Conservation (phyloP, 352 stramenopile species). For the Phytophthora foliorum region DNA sequence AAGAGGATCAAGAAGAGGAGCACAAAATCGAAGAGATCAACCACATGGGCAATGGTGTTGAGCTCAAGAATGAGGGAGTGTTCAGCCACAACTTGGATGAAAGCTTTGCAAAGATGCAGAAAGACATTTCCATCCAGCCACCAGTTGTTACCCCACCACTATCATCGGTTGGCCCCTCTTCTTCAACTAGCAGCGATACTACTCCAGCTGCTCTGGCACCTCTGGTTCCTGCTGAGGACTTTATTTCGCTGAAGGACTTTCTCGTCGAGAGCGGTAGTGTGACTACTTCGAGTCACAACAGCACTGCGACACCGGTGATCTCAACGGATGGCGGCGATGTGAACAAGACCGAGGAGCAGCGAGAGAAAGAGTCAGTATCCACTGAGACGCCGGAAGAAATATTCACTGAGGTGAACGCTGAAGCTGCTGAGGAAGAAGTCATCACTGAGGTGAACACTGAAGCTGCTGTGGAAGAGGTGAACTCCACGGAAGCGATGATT, state of each 20-base stretch:
- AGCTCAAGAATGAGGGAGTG: slow-evolving; percentile 14
- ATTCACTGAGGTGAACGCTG: background rate
- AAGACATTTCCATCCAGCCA: slow-evolving; percentile 38
- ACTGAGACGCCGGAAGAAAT: slow-evolving; percentile 15
- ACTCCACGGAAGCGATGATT: slow-evolving; percentile 4
- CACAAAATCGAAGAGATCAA: slow-evolving; percentile 10
- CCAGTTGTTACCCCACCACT: slow-evolving; percentile 20
- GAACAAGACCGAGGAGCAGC: slow-evolving; percentile 25
- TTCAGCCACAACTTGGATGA: slow-evolving; percentile 29
- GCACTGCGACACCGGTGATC: slow-evolving; percentile 30
- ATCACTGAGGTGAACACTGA: slow-evolving; percentile 1
- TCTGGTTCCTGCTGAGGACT: slow-evolving; percentile 33
- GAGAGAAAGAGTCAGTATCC: slow-evolving; percentile 11
- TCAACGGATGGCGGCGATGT: slow-evolving; percentile 29
- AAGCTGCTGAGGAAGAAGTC: slow-evolving; percentile 18
- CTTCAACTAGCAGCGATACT: slow-evolving; percentile 24
- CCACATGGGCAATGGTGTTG: background rate
- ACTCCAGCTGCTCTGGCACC: background rate
- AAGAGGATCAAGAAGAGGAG: slow-evolving; percentile 14
- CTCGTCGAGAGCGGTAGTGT: slow-evolving; percentile 46
- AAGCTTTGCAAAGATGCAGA: slow-evolving; percentile 41
- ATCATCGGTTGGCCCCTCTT: slow-evolving; percentile 24
- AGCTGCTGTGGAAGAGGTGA: slow-evolving; percentile 14
- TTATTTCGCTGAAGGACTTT: slow-evolving; percentile 70
- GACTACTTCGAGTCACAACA: slow-evolving; percentile 37